Conservation (phyloP, 2,329 filamentous ascomycete species). For the Aspergillus novofumigatus region DNA sequence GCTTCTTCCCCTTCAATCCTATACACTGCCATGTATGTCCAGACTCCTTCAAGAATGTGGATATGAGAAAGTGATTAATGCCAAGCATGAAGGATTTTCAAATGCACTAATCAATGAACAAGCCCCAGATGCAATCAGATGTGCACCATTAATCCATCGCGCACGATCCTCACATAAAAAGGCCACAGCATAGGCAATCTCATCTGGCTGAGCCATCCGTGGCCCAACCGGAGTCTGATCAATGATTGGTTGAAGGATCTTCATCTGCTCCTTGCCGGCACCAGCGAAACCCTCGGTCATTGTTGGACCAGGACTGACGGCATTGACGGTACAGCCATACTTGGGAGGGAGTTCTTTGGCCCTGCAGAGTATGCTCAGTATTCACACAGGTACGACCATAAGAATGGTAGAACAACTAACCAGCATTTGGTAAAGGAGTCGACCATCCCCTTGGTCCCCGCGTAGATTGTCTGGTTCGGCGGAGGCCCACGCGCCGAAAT, state of each 20-base stretch:
- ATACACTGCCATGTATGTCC: too few species aligned
- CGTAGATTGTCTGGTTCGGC: slow-evolving; percentile 44
- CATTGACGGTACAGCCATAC: slow-evolving; percentile 46
- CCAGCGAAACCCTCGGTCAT: slow-evolving; percentile 35
- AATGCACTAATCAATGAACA: too few species aligned
- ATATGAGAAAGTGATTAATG: too few species aligned
- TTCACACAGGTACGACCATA: too few species aligned
- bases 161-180: slow-evolving; percentile 43
- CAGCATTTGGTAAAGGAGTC: slow-evolving; percentile 46
- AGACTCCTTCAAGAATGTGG: too few species aligned
- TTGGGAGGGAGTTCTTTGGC: slow-evolving; percentile 44
- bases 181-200: slow-evolving; percentile 46
- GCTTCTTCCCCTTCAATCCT: too few species aligned
- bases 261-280: slow-evolving; percentile 40
- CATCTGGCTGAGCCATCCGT: slow-evolving; percentile 41
- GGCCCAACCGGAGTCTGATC: slow-evolving; percentile 16
- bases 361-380: slow-evolving; percentile 4
- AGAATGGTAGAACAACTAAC: slow-evolving; percentile 8
- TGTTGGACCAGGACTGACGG: slow-evolving; percentile 43
- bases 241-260: slow-evolving; percentile 36
- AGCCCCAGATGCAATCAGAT: slow-evolving; percentile 34
- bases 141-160: slow-evolving; percentile 47
- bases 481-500: slow-evolving; percentile 34
- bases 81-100: too few species aligned
- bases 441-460: slow-evolving; percentile 49